Conservation (phyloP, 2,329 filamentous ascomycete species). For the Scytalidium lignicola region DNA sequence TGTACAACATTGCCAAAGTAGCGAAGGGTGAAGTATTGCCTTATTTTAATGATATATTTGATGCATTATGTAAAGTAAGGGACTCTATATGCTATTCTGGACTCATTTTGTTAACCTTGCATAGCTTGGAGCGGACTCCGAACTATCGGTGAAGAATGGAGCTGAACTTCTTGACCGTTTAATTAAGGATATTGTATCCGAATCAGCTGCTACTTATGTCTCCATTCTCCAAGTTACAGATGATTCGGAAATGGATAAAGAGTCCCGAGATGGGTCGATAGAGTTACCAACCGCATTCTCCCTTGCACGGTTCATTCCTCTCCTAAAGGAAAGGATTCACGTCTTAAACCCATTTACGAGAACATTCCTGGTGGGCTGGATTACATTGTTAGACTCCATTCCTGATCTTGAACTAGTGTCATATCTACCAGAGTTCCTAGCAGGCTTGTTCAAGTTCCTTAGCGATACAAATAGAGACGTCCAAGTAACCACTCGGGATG, state of each 20-base stretch:
- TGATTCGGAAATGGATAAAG: constrained; percentile 45
- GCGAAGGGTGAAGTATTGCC: constrained; percentile 95
- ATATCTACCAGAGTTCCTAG: constrained; percentile 86
- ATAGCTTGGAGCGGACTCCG: constrained; percentile 89
- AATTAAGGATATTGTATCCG: constrained; percentile 92
- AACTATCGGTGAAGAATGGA: constrained; percentile 96
- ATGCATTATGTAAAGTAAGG: constrained; percentile 87
- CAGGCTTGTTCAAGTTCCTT: constrained; percentile 83
- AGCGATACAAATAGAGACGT: constrained; percentile 90
- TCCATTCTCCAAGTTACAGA: constrained; percentile 70
- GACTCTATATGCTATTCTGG: neutral
- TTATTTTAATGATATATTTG: constrained; percentile 98
- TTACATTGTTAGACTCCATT: constrained; percentile 90
- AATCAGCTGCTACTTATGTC: constrained; percentile 91
- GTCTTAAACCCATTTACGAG: constrained; percentile 93
- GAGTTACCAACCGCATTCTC: constrained; percentile 86
- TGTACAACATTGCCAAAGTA: constrained; percentile 99
- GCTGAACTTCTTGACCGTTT: constrained; percentile 91
- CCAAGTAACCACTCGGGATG: constrained; percentile 85
- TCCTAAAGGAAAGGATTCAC: constrained; percentile 89
- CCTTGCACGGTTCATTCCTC: constrained; percentile 81
- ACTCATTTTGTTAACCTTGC: constrained; percentile 7
- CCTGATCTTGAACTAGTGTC: constrained; percentile 93
- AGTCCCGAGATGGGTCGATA: constrained; percentile 35
- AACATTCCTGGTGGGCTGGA: constrained; percentile 94